These are phyloP conservation scores for Fusarium penzigii DNA, from an alignment of 2,329 filamentous ascomycete genomes.

Conservation along the genomic window DNA sequence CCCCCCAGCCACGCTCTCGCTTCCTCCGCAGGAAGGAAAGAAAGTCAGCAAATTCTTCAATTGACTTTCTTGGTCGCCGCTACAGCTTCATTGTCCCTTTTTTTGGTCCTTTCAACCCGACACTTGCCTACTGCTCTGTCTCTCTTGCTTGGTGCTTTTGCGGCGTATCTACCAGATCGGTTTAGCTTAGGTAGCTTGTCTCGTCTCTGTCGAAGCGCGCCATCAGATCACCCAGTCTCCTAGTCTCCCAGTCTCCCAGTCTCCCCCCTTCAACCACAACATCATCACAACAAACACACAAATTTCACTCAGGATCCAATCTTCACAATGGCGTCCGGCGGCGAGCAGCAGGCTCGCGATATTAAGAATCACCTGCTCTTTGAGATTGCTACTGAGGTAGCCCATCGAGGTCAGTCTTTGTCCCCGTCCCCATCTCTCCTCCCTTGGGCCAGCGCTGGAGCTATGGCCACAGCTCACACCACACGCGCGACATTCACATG, in stretches of 20 bases:
- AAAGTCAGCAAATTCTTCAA: conserved; percentile 27
- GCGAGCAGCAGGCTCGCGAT: conserved; percentile 59
- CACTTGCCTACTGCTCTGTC: conserved; percentile 1
- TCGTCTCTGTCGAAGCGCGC: not conserved
- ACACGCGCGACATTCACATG: conserved; percentile 6
- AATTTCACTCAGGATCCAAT: conserved; percentile 6
- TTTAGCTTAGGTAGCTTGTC: not conserved
- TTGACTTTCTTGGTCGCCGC: conserved; percentile 19
- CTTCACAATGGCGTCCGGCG: conserved; percentile 48
- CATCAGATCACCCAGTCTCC: conserved; percentile 9
- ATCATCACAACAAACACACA: conserved; percentile 6
- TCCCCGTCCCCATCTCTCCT: conserved; percentile 9
- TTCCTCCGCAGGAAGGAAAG: conserved; percentile 12
- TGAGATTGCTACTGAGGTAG: conserved; percentile 95
- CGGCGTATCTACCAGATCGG: not conserved
- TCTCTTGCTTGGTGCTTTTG: conserved; percentile 6
- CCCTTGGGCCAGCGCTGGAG: not conserved
- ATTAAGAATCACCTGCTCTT: conserved; percentile 96
- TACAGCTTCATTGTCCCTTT: conserved; percentile 28
- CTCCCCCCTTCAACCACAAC: conserved; percentile 6
- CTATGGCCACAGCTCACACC: not conserved
- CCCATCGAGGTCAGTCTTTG: conserved; percentile 75
- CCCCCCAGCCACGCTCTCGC: conserved; percentile 23
- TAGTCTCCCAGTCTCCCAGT: conserved; percentile 7
- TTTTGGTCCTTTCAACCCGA: not conserved